Conservation (phyloP, 2,329 filamentous ascomycete genomes). For the Aspergillus phoenicis region DNA sequence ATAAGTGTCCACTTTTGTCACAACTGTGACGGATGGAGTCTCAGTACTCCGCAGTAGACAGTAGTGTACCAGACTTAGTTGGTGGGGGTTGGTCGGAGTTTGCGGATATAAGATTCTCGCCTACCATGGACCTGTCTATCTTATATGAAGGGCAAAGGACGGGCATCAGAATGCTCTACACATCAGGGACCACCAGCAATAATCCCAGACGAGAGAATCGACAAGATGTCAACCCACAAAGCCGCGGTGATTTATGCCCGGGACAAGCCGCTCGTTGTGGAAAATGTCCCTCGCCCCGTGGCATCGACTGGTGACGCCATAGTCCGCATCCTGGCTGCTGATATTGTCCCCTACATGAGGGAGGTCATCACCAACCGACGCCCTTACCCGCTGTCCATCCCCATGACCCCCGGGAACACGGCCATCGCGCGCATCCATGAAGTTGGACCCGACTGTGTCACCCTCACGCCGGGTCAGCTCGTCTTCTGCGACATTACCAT, state of each 20-base stretch:
- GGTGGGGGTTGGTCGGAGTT: no score
- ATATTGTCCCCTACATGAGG: slow-evolving; percentile 2
- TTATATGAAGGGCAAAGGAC: no score
- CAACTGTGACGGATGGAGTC: no score
- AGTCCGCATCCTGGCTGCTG: slow-evolving; percentile 2
- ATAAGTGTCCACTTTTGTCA: no score
- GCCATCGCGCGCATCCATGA: slow-evolving; percentile 1
- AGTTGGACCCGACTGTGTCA: not conserved
- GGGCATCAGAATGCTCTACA: no score
- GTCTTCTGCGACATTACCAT: slow-evolving; percentile 8
- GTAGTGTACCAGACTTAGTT: no score
- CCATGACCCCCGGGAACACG: slow-evolving; percentile 2
- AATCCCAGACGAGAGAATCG: no score
- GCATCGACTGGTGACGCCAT: not conserved
- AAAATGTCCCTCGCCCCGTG: not conserved
- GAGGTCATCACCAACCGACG: not conserved
- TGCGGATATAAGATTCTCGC: no score
- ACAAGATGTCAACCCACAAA: slow-evolving; percentile 4
- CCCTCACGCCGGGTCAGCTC: not conserved
- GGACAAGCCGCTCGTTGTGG: slow-evolving; percentile 1
- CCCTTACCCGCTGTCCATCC: not conserved
- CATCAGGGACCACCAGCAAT: no score
- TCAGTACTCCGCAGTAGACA: no score
- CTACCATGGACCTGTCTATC: no score
- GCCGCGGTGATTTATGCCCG: slow-evolving; percentile 2